Evolutionary conservation across 148 eudicot genomes (phyloP).

Genomic region (Limonium bicolor): DNA sequence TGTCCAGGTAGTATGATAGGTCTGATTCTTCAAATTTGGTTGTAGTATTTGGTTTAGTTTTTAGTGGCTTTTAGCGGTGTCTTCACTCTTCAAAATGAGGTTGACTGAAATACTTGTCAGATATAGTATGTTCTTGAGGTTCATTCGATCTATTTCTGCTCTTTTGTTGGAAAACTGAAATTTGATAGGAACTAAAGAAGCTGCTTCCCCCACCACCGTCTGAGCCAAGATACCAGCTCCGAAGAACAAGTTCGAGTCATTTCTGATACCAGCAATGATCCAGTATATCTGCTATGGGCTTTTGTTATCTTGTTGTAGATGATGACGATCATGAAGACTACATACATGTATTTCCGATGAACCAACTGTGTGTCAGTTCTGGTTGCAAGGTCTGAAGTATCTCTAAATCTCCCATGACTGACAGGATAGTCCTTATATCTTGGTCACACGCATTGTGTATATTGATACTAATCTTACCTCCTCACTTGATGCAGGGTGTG

Average conservation of each 20-base stretch:
- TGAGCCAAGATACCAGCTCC: conserved; percentile 11
- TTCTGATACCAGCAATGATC: conserved; percentile 13
- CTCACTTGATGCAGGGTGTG: no score
- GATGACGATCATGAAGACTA: no score
- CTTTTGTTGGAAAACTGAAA: not conserved
- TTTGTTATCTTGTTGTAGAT: no score
- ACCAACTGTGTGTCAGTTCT: no score
- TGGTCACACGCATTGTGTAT: no score
- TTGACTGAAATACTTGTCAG: not conserved
- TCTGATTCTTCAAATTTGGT: not conserved
- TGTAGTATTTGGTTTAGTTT: not conserved
- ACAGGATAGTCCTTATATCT: no score
- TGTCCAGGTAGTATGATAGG: no score
- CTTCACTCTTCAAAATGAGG: not conserved
- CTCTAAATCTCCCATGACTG: no score
- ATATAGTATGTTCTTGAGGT: not conserved
- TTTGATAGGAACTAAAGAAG: conserved; percentile 11
- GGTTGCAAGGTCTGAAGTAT: no score
- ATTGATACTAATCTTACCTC: no score
- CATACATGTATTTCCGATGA: no score
- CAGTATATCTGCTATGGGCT: no score
- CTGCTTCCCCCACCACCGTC: conserved; percentile 2
- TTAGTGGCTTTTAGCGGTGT: not conserved
- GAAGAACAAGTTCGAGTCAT: conserved; percentile 14
- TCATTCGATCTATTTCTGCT: not conserved